Conservation (phyloP, 192 early-diverging fungal species). For the Allomyces macrogynus region DNA sequence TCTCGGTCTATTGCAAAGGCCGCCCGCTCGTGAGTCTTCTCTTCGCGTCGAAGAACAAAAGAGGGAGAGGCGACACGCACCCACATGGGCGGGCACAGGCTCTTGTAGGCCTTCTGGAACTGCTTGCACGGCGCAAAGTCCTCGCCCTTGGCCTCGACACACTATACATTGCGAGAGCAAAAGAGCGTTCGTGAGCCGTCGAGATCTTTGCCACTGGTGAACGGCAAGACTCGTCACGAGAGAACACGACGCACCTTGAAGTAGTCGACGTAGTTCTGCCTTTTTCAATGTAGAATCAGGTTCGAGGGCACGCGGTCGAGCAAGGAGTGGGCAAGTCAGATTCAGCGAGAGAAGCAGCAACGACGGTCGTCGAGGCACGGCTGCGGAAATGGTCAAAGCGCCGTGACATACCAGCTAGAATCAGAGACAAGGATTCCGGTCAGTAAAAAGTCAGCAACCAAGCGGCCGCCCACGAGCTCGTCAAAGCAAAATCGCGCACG, state of each 20-base stretch:
- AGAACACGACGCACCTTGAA: slow-evolving; percentile 15
- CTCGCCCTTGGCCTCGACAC: slow-evolving; percentile 84
- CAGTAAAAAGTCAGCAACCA: too few relatives aligned
- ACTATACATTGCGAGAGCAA: slow-evolving; percentile 17
- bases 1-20: neutral
- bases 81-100: slow-evolving; percentile 83
- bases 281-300: slow-evolving; percentile 11
- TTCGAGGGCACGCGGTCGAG: neutral
- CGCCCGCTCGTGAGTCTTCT: too few relatives aligned
- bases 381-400: too few relatives aligned
- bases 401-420: too few relatives aligned
- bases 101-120: slow-evolving; percentile 63
- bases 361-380: too few relatives aligned
- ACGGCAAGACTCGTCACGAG: too few relatives aligned
- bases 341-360: too few relatives aligned
- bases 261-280: slow-evolving; percentile 98
- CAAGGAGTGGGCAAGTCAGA: neutral
- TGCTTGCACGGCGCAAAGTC: slow-evolving; percentile 82
- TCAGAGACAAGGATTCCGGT: too few relatives aligned
- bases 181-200: neutral
- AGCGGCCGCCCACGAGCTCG: too few relatives aligned
- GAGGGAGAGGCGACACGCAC: slow-evolving; percentile 30
- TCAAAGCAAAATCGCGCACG: too few relatives aligned
- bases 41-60: neutral
- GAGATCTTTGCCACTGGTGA: neutral